Conservation (phyloP, 495 filamentous ascomycete genomes). For the Gamarada debralockiae region DNA sequence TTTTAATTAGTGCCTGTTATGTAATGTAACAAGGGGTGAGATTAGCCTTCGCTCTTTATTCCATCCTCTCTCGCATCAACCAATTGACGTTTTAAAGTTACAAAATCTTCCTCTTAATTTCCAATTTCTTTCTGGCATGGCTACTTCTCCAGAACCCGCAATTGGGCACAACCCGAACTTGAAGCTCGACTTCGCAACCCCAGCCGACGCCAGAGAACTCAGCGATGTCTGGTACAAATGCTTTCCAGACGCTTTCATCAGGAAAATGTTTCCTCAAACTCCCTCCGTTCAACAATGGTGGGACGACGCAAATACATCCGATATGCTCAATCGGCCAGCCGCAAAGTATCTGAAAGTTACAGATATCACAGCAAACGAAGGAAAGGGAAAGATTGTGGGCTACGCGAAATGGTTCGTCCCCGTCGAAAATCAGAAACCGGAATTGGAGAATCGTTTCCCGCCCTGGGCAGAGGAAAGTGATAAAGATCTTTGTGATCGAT, state of each 20-base stretch:
- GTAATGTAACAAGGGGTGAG: too few relatives aligned
- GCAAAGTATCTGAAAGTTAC: not conserved
- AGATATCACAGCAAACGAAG: not conserved
- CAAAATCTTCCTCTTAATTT: too few relatives aligned
- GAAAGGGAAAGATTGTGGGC: not conserved
- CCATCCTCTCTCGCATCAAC: too few relatives aligned
- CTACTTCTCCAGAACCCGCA: too few relatives aligned
- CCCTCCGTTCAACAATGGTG: not conserved
- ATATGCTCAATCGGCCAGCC: not conserved
- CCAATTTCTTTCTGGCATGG: too few relatives aligned
- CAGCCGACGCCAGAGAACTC: not conserved
- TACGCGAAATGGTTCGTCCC: conserved; percentile 6
- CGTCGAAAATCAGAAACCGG: not conserved
- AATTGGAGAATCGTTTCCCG: not conserved
- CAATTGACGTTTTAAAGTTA: too few relatives aligned
- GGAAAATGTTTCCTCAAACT: conserved; percentile 2
- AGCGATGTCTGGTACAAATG: conserved; percentile 2
- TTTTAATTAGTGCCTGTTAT: too few relatives aligned
- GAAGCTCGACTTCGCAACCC: not conserved
- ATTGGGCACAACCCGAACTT: not conserved
- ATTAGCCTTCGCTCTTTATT: too few relatives aligned
- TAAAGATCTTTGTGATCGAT: not conserved
- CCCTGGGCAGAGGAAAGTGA: conserved; percentile 2
- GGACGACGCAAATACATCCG: conserved; percentile 1
- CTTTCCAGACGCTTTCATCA: not conserved